A percentile compares a stretch with the other conserved stretches of the same genome.
Conservation (phyloP, 1,284 basidiomycete species). For the Singerocomus inundabilis region DNA sequence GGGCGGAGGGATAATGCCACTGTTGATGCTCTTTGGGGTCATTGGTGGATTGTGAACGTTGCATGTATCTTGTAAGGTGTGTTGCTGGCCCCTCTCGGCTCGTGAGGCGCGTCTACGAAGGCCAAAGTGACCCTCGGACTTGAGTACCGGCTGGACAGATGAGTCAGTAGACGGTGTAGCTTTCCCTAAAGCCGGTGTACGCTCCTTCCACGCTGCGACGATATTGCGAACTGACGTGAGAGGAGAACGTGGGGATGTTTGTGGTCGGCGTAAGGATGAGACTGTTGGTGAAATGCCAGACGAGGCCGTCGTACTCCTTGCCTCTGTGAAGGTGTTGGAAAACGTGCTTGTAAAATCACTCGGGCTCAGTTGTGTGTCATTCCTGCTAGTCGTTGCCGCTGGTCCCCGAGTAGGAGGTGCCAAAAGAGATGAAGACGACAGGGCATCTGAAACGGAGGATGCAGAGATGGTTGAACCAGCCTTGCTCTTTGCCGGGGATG, state of each 20-base stretch:
- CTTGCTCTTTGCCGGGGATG: slow-evolving; percentile 47
- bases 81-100: slow-evolving; percentile 32
- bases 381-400: slow-evolving; percentile 23
- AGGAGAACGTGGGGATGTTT: slow-evolving; percentile 61
- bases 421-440: slow-evolving; percentile 39
- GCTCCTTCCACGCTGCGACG: slow-evolving; percentile 76
- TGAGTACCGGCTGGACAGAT: slow-evolving; percentile 23
- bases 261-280: slow-evolving; percentile 47
- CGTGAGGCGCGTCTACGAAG: slow-evolving; percentile 58
- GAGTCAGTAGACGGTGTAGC: slow-evolving; percentile 21
- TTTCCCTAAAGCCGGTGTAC: slow-evolving; percentile 45
- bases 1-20: slow-evolving; percentile 40
- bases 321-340: slow-evolving; percentile 33
- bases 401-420: slow-evolving; percentile 36
- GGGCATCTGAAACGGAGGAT: slow-evolving; percentile 26
- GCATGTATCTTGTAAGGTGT: slow-evolving; percentile 14
- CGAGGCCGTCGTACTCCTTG: slow-evolving; percentile 21
- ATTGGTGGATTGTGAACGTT: slow-evolving; percentile 17
- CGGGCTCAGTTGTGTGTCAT: slow-evolving; percentile 28
- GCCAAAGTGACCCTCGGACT: slow-evolving; percentile 55
- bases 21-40: slow-evolving; percentile 32
- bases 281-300: slow-evolving; percentile 26
- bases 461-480: slow-evolving; percentile 32
- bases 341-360: slow-evolving; percentile 38
- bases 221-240: slow-evolving; percentile 74